Evolutionary conservation across 176 grass and related monocot genomes (phyloP).

Genomic region (Urochloa ruziziensis): DNA sequence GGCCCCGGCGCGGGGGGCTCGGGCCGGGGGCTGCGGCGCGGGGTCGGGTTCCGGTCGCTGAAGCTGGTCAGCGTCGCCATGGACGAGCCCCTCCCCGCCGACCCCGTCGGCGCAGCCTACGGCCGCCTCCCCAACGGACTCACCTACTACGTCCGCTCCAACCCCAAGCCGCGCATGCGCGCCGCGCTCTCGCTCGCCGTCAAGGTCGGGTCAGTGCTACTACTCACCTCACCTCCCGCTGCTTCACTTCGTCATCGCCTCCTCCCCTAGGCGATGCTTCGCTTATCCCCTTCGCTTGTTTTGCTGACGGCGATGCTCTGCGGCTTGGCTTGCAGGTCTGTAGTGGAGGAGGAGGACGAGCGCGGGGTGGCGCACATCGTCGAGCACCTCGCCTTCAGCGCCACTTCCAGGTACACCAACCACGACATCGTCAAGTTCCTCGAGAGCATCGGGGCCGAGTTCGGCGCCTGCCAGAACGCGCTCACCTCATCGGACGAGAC

Average conservation of each 20-base stretch:
- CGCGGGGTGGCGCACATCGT: conserved; percentile 96
- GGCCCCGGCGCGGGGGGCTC: not conserved
- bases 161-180: conserved; percentile 89
- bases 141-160: conserved; percentile 90
- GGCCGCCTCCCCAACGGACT: conserved; percentile 86
- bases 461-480: conserved; percentile 96
- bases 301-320: not conserved
- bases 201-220: conserved; percentile 88
- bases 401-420: conserved; percentile 86
- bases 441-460: conserved; percentile 98
- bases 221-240: too few species aligned
- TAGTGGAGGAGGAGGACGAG: conserved; percentile 91
- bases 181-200: conserved; percentile 94
- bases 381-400: conserved; percentile 98
- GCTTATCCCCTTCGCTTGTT: not conserved
- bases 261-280: not conserved
- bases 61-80: conserved; percentile 72
- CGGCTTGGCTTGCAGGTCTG: conserved; percentile 52
- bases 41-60: conserved; percentile 85
- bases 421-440: conserved; percentile 99
- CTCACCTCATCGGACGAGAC: conserved; percentile 97
- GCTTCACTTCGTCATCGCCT: not conserved
- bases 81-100: conserved; percentile 64
- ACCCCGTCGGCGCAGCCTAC: conserved; percentile 72
- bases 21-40: conserved; percentile 36